Conservation (phyloP, 2,329 filamentous ascomycete genomes). For the Pseudophaeomoniella oleicola region DNA sequence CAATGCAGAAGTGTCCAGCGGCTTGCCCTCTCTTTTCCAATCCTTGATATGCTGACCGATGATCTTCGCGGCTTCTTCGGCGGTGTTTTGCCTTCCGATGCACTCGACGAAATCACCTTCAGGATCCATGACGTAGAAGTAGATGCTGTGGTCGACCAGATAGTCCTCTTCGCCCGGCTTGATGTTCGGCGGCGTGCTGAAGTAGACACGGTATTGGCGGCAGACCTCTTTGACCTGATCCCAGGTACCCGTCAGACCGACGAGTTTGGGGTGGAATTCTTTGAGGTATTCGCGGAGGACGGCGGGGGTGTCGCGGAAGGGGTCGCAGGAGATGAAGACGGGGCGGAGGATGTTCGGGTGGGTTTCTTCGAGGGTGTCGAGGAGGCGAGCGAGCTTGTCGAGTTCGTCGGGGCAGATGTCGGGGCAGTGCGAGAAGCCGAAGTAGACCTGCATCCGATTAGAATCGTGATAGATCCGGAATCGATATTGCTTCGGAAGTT, state of each 20-base stretch:
- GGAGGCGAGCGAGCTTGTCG: constrained; percentile 97
- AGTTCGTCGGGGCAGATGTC: constrained; percentile 98
- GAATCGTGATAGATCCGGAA: too few species aligned
- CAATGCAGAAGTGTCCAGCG: constrained; percentile 30
- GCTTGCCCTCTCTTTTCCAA: constrained; percentile 43
- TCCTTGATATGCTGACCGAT: constrained; percentile 77
- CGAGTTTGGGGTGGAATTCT: constrained; percentile 77
- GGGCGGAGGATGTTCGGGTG: constrained; percentile 45
- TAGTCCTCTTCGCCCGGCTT: constrained; percentile 83
- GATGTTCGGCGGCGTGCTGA: constrained; percentile 77
- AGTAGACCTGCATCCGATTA: constrained; percentile 85
- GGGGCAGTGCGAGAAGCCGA: constrained; percentile 95
- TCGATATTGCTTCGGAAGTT: too few species aligned
- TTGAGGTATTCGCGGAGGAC: constrained; percentile 72
- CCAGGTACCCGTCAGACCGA: constrained; percentile 86
- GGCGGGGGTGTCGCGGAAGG: constrained; percentile 72
- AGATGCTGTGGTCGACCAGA: constrained; percentile 95
- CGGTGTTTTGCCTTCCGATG: constrained; percentile 84
- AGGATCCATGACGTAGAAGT: constrained; percentile 98
- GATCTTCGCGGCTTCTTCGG: constrained; percentile 67
- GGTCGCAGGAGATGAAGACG: constrained; percentile 92
- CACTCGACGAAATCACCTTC: constrained; percentile 98
- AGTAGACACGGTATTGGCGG: constrained; percentile 94
- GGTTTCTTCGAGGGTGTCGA: constrained; percentile 47
- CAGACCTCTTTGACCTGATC: constrained; percentile 88